These are phyloP conservation scores for Fusarium buxicola DNA, from an alignment of 2,329 filamentous ascomycete genomes.

Conservation along the genomic window DNA sequence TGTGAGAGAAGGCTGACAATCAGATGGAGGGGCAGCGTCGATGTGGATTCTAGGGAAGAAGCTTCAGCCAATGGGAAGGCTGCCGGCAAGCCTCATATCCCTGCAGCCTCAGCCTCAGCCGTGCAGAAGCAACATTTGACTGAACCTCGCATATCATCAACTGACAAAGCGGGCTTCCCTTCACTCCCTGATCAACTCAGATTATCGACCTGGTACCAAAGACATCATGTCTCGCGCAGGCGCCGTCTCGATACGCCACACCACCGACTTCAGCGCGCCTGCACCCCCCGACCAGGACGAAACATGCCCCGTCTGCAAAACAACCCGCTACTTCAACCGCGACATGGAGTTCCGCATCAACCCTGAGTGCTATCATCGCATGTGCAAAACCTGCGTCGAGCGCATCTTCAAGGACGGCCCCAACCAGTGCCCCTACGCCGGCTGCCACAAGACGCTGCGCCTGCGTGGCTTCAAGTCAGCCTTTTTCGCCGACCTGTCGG, in stretches of 20 bases:
- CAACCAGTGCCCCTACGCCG: slow-evolving; percentile 90
- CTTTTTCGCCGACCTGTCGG: slow-evolving; percentile 87
- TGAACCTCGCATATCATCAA: slow-evolving; percentile 13
- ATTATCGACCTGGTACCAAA: background rate
- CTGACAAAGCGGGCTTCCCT: background rate
- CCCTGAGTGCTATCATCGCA: slow-evolving; percentile 98
- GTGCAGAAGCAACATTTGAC: slow-evolving; percentile 35
- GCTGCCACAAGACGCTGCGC: slow-evolving; percentile 87
- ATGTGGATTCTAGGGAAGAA: slow-evolving; percentile 1
- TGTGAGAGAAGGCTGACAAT: slow-evolving; percentile 47
- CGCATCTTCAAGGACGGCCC: slow-evolving; percentile 94
- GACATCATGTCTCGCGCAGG: slow-evolving; percentile 46
- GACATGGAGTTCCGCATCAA: slow-evolving; percentile 97
- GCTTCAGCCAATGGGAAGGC: slow-evolving; percentile 38
- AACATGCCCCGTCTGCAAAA: slow-evolving; percentile 97
- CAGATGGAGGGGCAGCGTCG: slow-evolving; percentile 41
- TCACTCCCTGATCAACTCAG: background rate
- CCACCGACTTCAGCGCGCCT: slow-evolving; percentile 27
- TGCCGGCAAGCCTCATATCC: slow-evolving; percentile 9
- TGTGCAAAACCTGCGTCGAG: slow-evolving; percentile 96
- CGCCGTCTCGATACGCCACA: slow-evolving; percentile 48
- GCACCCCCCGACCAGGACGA: slow-evolving; percentile 62
- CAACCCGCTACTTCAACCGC: slow-evolving; percentile 92
- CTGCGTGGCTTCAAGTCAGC: slow-evolving; percentile 86
- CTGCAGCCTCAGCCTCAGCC: slow-evolving; percentile 42